Percentiles rank a stretch among this genome's conserved stretches.
These are phyloP conservation scores for Xylaria sp. DNA, from an alignment of 2,329 filamentous ascomycete species.

Conservation along the genomic window DNA sequence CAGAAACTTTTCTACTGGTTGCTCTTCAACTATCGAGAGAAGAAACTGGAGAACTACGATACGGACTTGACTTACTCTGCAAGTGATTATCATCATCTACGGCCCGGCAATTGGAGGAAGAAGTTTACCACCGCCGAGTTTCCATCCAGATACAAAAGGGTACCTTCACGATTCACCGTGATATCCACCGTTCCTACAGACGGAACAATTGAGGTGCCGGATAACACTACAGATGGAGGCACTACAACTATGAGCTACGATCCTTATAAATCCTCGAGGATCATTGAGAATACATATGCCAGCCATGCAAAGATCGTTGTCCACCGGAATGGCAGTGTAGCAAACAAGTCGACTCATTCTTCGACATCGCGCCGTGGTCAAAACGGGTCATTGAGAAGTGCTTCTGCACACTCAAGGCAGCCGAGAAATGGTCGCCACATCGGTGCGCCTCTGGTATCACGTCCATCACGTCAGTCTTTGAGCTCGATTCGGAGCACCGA, in stretches of 20 bases:
- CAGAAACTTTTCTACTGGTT: constrained; percentile 94
- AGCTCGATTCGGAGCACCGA: constrained; percentile 57
- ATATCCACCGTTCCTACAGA: constrained; percentile 63
- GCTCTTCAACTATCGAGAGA: constrained; percentile 79
- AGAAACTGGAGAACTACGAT: constrained; percentile 86
- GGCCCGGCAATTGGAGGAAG: constrained; percentile 62
- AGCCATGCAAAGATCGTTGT: constrained; percentile 72
- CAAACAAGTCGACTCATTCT: constrained; percentile 34
- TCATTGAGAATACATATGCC: constrained; percentile 54
- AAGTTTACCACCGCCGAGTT: constrained; percentile 68
- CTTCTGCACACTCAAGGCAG: constrained; percentile 39
- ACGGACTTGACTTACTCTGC: constrained; percentile 80
- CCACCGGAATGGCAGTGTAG: constrained; percentile 58
- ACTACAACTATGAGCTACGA: constrained; percentile 74
- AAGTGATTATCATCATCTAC: constrained; percentile 88
- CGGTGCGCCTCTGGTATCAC: constrained; percentile 38
- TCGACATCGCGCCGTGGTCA: constrained; percentile 41
- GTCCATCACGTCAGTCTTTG: constrained; percentile 50
- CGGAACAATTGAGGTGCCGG: constrained; percentile 50
- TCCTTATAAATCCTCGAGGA: constrained; percentile 75
- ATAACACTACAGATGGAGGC: constrained; percentile 43
- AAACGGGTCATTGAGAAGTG: constrained; percentile 44
- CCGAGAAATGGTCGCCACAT: constrained; percentile 37
- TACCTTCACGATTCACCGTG: constrained; percentile 67
- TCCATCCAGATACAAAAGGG: constrained; percentile 53